A percentile compares a stretch with the other conserved stretches of the same genome.
Evolutionary conservation across 73 alveolate species (phyloP).

Genomic region (Blepharisma stoltei): DNA sequence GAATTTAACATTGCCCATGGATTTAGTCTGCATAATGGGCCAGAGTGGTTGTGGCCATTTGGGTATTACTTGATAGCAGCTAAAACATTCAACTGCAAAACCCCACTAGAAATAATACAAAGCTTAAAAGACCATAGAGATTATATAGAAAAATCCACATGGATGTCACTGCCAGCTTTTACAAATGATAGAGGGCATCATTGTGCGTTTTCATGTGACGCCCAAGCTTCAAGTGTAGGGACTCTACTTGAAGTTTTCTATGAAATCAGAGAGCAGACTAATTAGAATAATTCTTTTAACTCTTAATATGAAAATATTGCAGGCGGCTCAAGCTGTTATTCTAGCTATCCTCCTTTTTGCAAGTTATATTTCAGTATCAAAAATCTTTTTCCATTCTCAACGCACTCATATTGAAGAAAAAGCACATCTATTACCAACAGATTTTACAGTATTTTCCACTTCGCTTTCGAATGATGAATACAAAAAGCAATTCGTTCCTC

Average conservation of each 20-base stretch:
- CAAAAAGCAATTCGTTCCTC: too few species aligned
- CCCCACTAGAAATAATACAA: slow-evolving; percentile 24
- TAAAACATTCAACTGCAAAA: slow-evolving; percentile 32
- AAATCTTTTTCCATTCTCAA: too few species aligned
- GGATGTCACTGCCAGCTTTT: slow-evolving; percentile 50
- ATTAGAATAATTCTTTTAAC: background rate
- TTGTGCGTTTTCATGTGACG: slow-evolving; percentile 42
- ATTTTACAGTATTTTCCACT: too few species aligned
- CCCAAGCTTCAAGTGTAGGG: slow-evolving; percentile 49
- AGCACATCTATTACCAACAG: too few species aligned
- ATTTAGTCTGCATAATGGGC: slow-evolving; percentile 54
- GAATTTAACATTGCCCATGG: slow-evolving; percentile 46
- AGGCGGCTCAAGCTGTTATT: too few species aligned
- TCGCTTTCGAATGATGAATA: too few species aligned
- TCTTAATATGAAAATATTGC: too few species aligned
- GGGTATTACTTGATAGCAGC: slow-evolving; percentile 48
- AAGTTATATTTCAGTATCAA: too few species aligned
- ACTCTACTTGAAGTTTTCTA: slow-evolving; percentile 39
- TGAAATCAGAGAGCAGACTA: slow-evolving; percentile 16
- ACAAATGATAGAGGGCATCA: slow-evolving; percentile 50
- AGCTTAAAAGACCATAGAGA: slow-evolving; percentile 35
- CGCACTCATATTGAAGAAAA: too few species aligned
- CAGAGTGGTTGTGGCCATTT: slow-evolving; percentile 54
- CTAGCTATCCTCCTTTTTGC: too few species aligned
- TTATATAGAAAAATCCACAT: background rate